These are phyloP conservation scores for Citrus sp. DNA, from an alignment of 345 rosid species.

Conservation along the genomic window DNA sequence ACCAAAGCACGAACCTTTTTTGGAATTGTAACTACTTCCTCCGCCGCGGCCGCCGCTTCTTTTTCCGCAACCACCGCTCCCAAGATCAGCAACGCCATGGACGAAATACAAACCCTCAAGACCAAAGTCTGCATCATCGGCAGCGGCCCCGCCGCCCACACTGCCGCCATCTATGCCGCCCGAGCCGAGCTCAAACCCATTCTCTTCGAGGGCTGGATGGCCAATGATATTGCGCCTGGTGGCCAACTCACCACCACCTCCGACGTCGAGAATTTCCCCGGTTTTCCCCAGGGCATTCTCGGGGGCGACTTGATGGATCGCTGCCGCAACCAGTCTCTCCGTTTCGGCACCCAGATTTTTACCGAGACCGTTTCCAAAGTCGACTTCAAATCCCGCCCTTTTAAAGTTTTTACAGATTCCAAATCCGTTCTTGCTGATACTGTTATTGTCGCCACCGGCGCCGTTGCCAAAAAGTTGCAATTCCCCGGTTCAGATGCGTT, in stretches of 20 bases:
- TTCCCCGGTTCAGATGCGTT: slow-evolving; percentile 72
- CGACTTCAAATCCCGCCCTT: slow-evolving; percentile 61
- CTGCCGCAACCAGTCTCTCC: slow-evolving; percentile 69
- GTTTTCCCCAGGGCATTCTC: slow-evolving; percentile 76
- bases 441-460: slow-evolving; percentile 82
- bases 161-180: slow-evolving; percentile 94
- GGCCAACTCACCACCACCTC: slow-evolving; percentile 97
- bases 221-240: slow-evolving; percentile 96
- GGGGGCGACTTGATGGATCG: slow-evolving; percentile 65
- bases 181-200: slow-evolving; percentile 92
- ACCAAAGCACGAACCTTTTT: slow-evolving; percentile 37
- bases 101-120: slow-evolving; percentile 31
- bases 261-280: slow-evolving; percentile 96
- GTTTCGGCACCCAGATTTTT: slow-evolving; percentile 74
- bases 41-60: slow-evolving; percentile 22
- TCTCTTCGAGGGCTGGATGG: slow-evolving; percentile 99
- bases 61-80: slow-evolving; percentile 15
- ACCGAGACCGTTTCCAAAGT: slow-evolving; percentile 82
- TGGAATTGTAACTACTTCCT: slow-evolving; percentile 24
- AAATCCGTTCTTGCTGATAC: slow-evolving; percentile 64
- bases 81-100: slow-evolving; percentile 35
- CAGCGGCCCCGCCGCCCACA: slow-evolving; percentile 97
- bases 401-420: slow-evolving; percentile 62
- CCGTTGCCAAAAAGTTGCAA: slow-evolving; percentile 66
- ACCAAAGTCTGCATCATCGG: slow-evolving; percentile 92